Conservation (phyloP, 768 basidiomycete species). For the Amanita phalloides region DNA sequence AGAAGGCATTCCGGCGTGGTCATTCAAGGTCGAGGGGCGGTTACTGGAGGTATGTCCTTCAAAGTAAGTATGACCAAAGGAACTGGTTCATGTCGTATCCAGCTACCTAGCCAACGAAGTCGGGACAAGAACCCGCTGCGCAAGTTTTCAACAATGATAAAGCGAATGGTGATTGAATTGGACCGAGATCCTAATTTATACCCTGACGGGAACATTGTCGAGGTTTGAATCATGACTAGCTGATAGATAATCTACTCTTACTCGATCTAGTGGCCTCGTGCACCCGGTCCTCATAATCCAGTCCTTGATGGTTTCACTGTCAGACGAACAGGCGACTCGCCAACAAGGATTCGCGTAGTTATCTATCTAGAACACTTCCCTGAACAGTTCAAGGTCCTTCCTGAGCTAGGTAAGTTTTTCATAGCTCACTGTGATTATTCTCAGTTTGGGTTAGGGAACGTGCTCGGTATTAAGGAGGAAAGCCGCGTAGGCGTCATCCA, state of each 20-base stretch:
- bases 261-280: constrained; percentile 48
- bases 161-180: constrained; percentile 76
- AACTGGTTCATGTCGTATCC: background rate
- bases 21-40: constrained; percentile 78
- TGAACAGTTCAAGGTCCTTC: constrained; percentile 71
- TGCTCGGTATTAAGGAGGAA: constrained; percentile 78
- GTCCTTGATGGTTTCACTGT: constrained; percentile 82
- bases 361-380: constrained; percentile 81
- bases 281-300: constrained; percentile 43
- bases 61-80: background rate
- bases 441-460: constrained; percentile 22
- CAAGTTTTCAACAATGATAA: constrained; percentile 82
- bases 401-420: constrained; percentile 53
- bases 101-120: constrained; percentile 53
- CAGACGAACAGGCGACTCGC: constrained; percentile 67
- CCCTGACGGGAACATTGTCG: constrained; percentile 80
- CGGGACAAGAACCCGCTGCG: constrained; percentile 52
- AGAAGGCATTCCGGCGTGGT: constrained; percentile 85
- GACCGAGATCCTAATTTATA: constrained; percentile 77
- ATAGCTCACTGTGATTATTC: background rate
- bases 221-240: constrained; percentile 38
- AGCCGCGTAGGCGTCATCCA: constrained; percentile 74
- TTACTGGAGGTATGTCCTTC: constrained; percentile 56
- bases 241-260: background rate
- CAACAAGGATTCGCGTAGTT: constrained; percentile 73